Percentiles rank a stretch among this genome's conserved stretches.
These are phyloP conservation scores for Citrus reticulata DNA, from an alignment of 345 rosid genomes.

Conservation along the genomic window DNA sequence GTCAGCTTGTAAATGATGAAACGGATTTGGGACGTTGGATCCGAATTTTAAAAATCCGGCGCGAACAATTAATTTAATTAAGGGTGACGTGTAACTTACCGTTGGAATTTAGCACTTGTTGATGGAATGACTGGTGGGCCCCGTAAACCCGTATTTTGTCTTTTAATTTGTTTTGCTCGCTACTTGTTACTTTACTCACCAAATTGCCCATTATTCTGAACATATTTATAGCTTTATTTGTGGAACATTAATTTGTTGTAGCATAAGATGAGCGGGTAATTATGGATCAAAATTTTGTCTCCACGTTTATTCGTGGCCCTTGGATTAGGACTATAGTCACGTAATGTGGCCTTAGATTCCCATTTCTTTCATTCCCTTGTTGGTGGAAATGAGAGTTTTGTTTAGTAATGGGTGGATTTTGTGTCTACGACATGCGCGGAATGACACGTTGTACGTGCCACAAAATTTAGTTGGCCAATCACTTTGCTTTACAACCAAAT, in stretches of 20 bases:
- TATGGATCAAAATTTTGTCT: slow-evolving; percentile 14
- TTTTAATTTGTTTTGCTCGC: slow-evolving; percentile 22
- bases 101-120: slow-evolving; percentile 34
- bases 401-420: slow-evolving; percentile 1
- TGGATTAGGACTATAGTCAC: slow-evolving; percentile 18
- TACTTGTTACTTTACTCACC: neutral
- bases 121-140: slow-evolving; percentile 39
- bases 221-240: slow-evolving; percentile 9
- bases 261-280: neutral
- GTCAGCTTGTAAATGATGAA: slow-evolving; percentile 28
- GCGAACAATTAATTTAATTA: slow-evolving; percentile 18
- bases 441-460: slow-evolving; percentile 16
- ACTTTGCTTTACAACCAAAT: neutral
- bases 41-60: slow-evolving; percentile 25
- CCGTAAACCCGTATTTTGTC: slow-evolving; percentile 32
- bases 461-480: neutral
- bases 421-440: neutral
- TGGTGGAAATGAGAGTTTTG: slow-evolving; percentile 14
- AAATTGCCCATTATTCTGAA: slow-evolving; percentile 8
- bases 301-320: slow-evolving; percentile 11
- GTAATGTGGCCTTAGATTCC: slow-evolving; percentile 20
- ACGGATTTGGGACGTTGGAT: slow-evolving; percentile 20
- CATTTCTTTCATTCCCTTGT: slow-evolving; percentile 9
- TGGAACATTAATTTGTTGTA: slow-evolving; percentile 18
- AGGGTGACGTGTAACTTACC: slow-evolving; percentile 24